Evolutionary conservation across 257 asterid species (phyloP), one percentile per base, ranked within the genome.

Genomic region (Coffea eugenioides): DNA sequence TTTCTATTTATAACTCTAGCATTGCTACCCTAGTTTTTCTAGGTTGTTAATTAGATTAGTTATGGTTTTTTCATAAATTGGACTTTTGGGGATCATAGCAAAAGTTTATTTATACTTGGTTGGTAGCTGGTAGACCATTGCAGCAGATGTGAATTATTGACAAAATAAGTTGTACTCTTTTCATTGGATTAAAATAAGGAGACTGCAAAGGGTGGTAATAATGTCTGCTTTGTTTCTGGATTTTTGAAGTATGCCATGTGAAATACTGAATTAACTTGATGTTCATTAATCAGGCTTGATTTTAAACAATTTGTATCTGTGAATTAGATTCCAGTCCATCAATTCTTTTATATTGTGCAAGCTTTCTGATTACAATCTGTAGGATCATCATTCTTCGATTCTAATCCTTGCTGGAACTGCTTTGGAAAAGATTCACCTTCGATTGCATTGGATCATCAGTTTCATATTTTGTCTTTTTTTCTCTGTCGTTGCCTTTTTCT

Each of bases 341-440:
- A 9, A 31, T 16, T 73, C 25, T n/a, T 14, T n/a, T n/a, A 48
- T 72, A 71, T 71, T n/a, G 25, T 20, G 14, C 8, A 46, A 46
- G 76, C n/a, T n/a, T 72, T 72, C 76, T 23, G 62, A n/a, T 72
- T 59, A 48, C 5, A 10, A 67, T n/a, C 76, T 71, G 77, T 61
- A 25, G 25, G 34, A 36, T 16, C 59, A n/a, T 73, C 36, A 73
- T 62, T 49, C 48, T 73, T 51, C 14, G 34, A 27, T 51, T 69
- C 43, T 18, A 36, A 34, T 6, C 54, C 27, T 12, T 51, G 57
- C 39, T 20, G 41, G 68, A 31, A 31, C 31, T 31, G 31, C 31
- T 31, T 31, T 31, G 31, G 31, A 31, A 31, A 31, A 31, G 31
- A 31, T 31, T 31, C 31, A 31, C 31, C 31, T 31, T 31, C 31